Evolutionary conservation across 768 basidiomycete genomes (phyloP), one percentile per base, ranked within the genome.

Genomic region (Russula olivacea): DNA sequence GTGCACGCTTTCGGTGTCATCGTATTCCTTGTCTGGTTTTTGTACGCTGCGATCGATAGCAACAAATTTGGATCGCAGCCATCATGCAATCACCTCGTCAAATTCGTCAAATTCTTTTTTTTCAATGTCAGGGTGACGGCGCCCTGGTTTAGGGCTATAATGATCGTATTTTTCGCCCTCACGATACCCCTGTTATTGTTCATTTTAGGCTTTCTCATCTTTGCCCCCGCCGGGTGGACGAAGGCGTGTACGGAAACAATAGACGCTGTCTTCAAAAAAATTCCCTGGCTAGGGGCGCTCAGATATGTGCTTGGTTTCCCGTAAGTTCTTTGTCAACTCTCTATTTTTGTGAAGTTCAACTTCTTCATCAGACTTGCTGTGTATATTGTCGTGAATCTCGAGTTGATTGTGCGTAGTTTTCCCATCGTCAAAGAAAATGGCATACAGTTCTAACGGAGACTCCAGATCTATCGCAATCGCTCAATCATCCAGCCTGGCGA

Each of bases 81-180:
- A 23, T 45, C 47, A 1, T 63, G 62, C 55, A 57, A 62, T 21
- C 49, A 57, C 32, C 38, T 57, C 17, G 61, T 62, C 21, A 47
- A 57, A 38, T 62, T 45, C 17, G 61, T 62, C n/a, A n/a, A n/a
- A 12, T 6, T 62, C 1, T 19, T 61, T 5, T 50, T 43, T 52
- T 12, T 0, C 19, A 17, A 34, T 32, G 19, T 62, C 30, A 30
- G 2, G 6, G 61, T 48, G 11, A 57, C 49, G 1, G 43, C 3
- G 28, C 36, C 21, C 2, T 62, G 61, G 61, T 12, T 48, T 23
- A 23, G 47, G n/a, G 23, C 25, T 12, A 1, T 48, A 4, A 23
- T 48, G 2, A 25, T 25, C 23, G 3, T 19, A 1, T 32, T 32
- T 9, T 32, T 32, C n/a, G n/a, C n/a, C n/a, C n/a, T n/a, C n/a